A percentile compares a stretch with the other conserved stretches of the same genome.
phyloP scores from a whole-genome alignment of 371 early-diverging fungal species.

The Circinella umbellata region DNA sequence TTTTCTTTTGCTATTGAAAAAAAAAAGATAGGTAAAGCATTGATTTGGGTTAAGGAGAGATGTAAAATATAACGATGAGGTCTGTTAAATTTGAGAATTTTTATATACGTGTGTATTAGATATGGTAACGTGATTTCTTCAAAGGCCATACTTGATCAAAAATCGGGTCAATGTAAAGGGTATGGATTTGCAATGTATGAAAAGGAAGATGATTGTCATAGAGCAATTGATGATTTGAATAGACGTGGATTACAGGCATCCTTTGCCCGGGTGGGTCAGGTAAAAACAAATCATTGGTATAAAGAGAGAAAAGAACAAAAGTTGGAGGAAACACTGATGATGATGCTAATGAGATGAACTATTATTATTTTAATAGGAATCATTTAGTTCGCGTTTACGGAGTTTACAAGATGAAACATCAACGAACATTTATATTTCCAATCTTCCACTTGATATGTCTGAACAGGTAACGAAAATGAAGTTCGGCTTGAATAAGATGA shows the following conservation, averaged over 20 bases:
- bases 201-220: slow-evolving; percentile 62
- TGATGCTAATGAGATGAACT: not conserved
- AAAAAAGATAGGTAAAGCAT: too few relatives aligned
- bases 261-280: slow-evolving; percentile 72
- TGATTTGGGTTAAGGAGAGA: too few relatives aligned
- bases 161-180: slow-evolving; percentile 83
- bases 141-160: slow-evolving; percentile 84
- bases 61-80: too few relatives aligned
- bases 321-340: not conserved
- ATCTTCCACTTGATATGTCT: slow-evolving; percentile 72
- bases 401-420: slow-evolving; percentile 77
- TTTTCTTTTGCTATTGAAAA: too few relatives aligned
- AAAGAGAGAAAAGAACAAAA: not conserved
- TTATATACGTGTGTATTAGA: slow-evolving; percentile 13
- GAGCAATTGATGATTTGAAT: slow-evolving; percentile 72
- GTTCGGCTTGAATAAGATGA: too few relatives aligned
- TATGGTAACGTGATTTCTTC: slow-evolving; percentile 82
- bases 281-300: slow-evolving; percentile 2
- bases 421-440: slow-evolving; percentile 85
- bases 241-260: slow-evolving; percentile 71
- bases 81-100: too few relatives aligned
- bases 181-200: slow-evolving; percentile 93
- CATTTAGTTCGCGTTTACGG: slow-evolving; percentile 74
- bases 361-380: slow-evolving; percentile 55
- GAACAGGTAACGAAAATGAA: slow-evolving; percentile 58